Percentiles rank a stretch among this genome's conserved stretches.
Evolutionary conservation across 306 rosid genomes (phyloP).

Genomic region (Vigna radiata): DNA sequence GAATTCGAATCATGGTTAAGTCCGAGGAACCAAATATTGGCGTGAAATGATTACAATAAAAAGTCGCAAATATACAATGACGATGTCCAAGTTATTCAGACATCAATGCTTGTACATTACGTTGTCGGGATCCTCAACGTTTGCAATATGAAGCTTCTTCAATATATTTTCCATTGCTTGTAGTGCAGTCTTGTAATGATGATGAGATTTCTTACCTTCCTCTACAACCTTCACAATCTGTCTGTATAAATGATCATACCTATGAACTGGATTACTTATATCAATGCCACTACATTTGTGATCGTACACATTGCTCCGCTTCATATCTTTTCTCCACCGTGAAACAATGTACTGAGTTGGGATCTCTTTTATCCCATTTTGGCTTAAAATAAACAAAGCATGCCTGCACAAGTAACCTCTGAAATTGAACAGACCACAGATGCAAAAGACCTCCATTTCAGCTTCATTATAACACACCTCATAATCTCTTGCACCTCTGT

Average conservation of each 20-base stretch:
- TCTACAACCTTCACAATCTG: conserved; percentile 73
- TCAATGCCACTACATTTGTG: conserved; percentile 57
- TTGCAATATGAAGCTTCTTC: conserved; percentile 59
- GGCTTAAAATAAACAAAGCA: conserved; percentile 63
- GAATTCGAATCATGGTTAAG: background rate
- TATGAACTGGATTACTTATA: conserved; percentile 62
- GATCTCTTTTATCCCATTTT: conserved; percentile 69
- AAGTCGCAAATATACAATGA: background rate
- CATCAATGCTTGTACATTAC: conserved; percentile 24
- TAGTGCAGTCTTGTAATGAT: conserved; percentile 50
- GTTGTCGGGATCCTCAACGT: conserved; percentile 35
- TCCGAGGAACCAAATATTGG: background rate
- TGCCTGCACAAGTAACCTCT: conserved; percentile 81
- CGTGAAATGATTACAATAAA: background rate
- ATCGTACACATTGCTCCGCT: conserved; percentile 56
- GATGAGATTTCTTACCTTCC: conserved; percentile 71
- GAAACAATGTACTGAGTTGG: conserved; percentile 66
- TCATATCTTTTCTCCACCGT: conserved; percentile 75
- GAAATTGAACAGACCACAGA: conserved; percentile 71
- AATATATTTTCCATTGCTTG: conserved; percentile 60
- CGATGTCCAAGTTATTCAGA: conserved; percentile 4
- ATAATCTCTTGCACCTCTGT: conserved; percentile 57
- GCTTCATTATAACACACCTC: conserved; percentile 70
- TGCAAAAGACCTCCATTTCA: conserved; percentile 69
- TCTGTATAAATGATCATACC: conserved; percentile 67